phyloP scores from a whole-genome alignment of 2,329 filamentous ascomycete genomes.

The Penicillium nordicum region DNA sequence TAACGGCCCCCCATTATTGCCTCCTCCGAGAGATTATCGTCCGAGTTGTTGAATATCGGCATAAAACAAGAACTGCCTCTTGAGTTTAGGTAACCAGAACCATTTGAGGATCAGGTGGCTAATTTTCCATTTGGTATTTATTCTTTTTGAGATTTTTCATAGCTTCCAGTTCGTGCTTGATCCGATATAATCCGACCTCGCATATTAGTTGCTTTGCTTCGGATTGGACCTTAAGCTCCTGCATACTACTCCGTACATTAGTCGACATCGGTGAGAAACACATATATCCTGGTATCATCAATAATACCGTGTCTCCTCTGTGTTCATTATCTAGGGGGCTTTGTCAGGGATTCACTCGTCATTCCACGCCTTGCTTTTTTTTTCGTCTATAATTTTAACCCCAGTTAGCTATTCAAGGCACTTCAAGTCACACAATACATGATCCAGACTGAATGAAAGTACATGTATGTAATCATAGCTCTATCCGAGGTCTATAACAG shows the following conservation, averaged over 20 bases:
- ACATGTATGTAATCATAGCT: neutral
- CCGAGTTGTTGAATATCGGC: neutral
- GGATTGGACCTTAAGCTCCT: constrained; percentile 6
- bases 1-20: constrained; percentile 3
- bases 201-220: neutral
- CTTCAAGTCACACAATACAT: constrained; percentile 19
- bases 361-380: neutral
- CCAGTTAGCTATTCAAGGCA: constrained; percentile 14
- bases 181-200: constrained; percentile 15
- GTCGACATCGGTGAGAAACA: neutral
- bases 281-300: neutral
- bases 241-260: neutral
- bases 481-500: constrained; percentile 12
- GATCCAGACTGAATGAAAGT: constrained; percentile 8
- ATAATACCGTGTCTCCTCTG: neutral
- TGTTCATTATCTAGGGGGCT: neutral
- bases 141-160: neutral
- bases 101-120: neutral
- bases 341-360: neutral
- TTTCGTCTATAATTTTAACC: constrained; percentile 5
- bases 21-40: constrained; percentile 10
- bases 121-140: neutral
- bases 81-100: neutral
- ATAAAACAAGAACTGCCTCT: constrained; percentile 10
- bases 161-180: neutral